A percentile compares a stretch with the other conserved stretches of the same genome.
These are phyloP conservation scores for Drechslerella coelobrocha DNA, from an alignment of 2,329 filamentous ascomycete genomes.

Conservation along the genomic window DNA sequence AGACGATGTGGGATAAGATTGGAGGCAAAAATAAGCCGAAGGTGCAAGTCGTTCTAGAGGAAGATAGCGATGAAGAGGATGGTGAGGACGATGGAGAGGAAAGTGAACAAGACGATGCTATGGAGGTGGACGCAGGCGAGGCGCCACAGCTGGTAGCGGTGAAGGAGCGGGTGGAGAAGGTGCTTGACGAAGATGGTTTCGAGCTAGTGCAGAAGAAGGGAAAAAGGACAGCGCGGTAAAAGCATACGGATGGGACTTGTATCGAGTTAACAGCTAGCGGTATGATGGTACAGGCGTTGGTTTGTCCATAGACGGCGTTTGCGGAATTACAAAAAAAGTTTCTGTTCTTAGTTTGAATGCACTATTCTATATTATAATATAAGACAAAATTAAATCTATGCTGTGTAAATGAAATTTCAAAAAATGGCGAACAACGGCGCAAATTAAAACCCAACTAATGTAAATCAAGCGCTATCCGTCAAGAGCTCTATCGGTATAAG, in stretches of 20 bases:
- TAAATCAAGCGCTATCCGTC: too few species aligned
- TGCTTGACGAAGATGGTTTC: conserved; percentile 83
- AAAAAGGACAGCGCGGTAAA: conserved; percentile 21
- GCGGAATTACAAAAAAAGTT: neutral
- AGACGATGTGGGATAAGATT: conserved; percentile 68
- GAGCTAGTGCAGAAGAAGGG: conserved; percentile 54
- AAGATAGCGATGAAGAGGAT: conserved; percentile 64
- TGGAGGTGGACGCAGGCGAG: conserved; percentile 71
- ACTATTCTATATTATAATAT: conserved; percentile 7
- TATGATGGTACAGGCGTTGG: neutral
- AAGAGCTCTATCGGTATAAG: too few species aligned
- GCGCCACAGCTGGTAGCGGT: conserved; percentile 68
- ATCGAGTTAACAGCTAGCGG: too few species aligned
- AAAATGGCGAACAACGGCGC: neutral
- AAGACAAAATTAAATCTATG: conserved; percentile 1
- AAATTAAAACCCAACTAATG: too few species aligned
- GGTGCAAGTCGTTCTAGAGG: conserved; percentile 66
- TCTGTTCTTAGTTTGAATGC: conserved; percentile 1
- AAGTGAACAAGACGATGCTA: conserved; percentile 63
- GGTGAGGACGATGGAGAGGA: conserved; percentile 68
- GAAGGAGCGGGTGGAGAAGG: conserved; percentile 71
- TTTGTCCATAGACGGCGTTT: conserved; percentile 9
- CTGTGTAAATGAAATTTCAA: neutral
- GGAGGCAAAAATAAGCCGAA: conserved; percentile 60
- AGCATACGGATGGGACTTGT: neutral